Conservation (phyloP, 805 yeast genomes). For the Schwanniomyces polymorphus region DNA sequence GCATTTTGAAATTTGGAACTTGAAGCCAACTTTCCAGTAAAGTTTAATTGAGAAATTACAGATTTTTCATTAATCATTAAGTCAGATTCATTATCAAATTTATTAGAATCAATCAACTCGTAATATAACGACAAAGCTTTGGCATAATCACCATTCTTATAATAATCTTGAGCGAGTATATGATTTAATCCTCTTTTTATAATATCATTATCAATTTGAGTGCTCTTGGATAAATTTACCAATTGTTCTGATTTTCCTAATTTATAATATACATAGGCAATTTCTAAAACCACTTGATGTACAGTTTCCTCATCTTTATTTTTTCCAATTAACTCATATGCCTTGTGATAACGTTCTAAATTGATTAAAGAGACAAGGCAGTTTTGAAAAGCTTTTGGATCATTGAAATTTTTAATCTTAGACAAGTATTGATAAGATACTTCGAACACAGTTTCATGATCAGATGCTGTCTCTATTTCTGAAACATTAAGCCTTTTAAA, state of each 20-base stretch:
- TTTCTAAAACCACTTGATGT: constrained; percentile 44
- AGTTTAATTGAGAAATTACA: constrained; percentile 51
- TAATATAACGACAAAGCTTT: constrained; percentile 49
- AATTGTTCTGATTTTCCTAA: constrained; percentile 41
- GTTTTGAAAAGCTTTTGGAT: constrained; percentile 34
- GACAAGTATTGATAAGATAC: constrained; percentile 42
- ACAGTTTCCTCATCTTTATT: constrained; percentile 36
- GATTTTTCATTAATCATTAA: constrained; percentile 67
- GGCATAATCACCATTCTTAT: constrained; percentile 43
- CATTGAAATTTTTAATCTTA: constrained; percentile 36
- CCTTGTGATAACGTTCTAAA: constrained; percentile 54
- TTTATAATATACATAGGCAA: constrained; percentile 61
- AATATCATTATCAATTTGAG: constrained; percentile 6
- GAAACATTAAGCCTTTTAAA: constrained; percentile 39
- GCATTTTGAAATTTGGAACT: constrained; percentile 1
- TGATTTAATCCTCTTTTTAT: constrained; percentile 42
- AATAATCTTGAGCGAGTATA: constrained; percentile 54
- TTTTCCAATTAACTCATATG: constrained; percentile 41
- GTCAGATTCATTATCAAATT: constrained; percentile 50
- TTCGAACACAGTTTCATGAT: constrained; percentile 36
- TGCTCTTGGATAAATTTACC: constrained; percentile 16
- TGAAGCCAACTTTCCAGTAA: constrained; percentile 8
- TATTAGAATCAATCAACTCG: constrained; percentile 30
- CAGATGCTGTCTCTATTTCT: constrained; percentile 17
- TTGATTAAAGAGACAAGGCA: constrained; percentile 62